Evolutionary conservation across 202 grass and related monocot genomes (phyloP), one percentile per base, ranked within the genome.

Genomic region (Setaria italica): DNA sequence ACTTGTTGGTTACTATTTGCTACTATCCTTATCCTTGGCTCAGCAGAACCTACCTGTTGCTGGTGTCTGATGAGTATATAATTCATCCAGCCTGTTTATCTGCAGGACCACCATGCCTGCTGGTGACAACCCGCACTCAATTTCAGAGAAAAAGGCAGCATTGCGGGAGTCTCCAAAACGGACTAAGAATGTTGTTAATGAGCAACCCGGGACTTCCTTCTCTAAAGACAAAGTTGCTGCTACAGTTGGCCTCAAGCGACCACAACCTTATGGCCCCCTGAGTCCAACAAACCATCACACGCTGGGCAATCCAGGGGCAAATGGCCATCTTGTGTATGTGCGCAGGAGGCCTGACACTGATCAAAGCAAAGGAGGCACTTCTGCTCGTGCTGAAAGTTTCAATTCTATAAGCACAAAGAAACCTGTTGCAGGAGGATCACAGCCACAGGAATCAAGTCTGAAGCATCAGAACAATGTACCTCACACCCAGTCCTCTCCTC

Each of bases 251-350:
- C 81, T 69, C 53, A 99, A 96, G 80, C 92, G 93, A 54, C 62
- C 72, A 59, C 87, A 87, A 67, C 83, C 85, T 49, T 87, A 88
- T 79, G 76, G 60, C 50, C 77, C 79, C 29, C 49, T 81, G 60
- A 94, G 63, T 85, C 85, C 86, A 65, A 82, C 84, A 15, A 89
- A 69, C 74, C 79, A 80, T 74, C 89, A 90, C 39, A 48, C 10
- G 1, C 67, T 66, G 74, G 46, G 80, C 54, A 91, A 87, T 89
- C 73, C 85, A 70, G 85, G 87, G 41, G 17, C 69, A 74, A 91
- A 90, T 73, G 91, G 91, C 10, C 91, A 93, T 91, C 79, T 94
- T 47, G 94, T 97, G 4, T 99, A 95, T 80, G 93, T 94, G 55
- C 87, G 96, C 19, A 99, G 96, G 82, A 94, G 82, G 80, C 71